phyloP scores from a whole-genome alignment of 1,284 basidiomycete genomes.

The Cutaneotrichosporon sp. region DNA sequence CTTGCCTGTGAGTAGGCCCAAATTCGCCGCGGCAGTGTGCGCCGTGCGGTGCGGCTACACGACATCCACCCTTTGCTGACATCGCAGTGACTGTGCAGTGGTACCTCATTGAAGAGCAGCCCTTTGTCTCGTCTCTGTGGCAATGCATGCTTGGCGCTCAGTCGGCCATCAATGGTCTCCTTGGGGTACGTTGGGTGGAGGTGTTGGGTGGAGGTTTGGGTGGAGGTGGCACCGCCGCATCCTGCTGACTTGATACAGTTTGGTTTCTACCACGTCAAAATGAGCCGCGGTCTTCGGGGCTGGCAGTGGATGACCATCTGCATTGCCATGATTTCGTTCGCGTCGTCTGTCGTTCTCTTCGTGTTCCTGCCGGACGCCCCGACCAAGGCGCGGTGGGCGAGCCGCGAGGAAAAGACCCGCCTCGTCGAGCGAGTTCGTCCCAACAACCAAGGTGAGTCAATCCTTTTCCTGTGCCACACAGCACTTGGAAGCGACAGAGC shows the following conservation, averaged over 20 bases:
- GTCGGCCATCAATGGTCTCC: conserved; percentile 4
- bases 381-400: conserved; percentile 27
- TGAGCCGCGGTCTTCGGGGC: conserved; percentile 11
- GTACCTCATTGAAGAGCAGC: conserved; percentile 25
- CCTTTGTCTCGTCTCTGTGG: conserved; percentile 8
- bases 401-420: conserved; percentile 24
- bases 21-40: too few relatives aligned
- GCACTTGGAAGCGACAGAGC: too few relatives aligned
- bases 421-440: conserved; percentile 35
- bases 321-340: conserved; percentile 19
- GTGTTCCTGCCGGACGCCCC: conserved; percentile 33
- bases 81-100: conserved; percentile 24
- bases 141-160: conserved; percentile 16
- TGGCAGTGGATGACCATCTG: conserved; percentile 35
- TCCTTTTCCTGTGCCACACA: too few relatives aligned
- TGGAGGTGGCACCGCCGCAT: too few relatives aligned
- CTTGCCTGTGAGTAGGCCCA: conserved; percentile 10
- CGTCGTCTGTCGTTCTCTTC: conserved; percentile 16
- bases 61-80: too few relatives aligned
- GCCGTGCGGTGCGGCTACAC: too few relatives aligned
- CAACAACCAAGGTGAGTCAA: conserved; percentile 34
- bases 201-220: too few relatives aligned
- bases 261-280: conserved; percentile 2
- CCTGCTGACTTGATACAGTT: not conserved
- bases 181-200: not conserved